A percentile compares a stretch with the other conserved stretches of the same genome.
Evolutionary conservation across 352 stramenopile genomes (phyloP).

Genomic region (Elongisporangium anandrum): DNA sequence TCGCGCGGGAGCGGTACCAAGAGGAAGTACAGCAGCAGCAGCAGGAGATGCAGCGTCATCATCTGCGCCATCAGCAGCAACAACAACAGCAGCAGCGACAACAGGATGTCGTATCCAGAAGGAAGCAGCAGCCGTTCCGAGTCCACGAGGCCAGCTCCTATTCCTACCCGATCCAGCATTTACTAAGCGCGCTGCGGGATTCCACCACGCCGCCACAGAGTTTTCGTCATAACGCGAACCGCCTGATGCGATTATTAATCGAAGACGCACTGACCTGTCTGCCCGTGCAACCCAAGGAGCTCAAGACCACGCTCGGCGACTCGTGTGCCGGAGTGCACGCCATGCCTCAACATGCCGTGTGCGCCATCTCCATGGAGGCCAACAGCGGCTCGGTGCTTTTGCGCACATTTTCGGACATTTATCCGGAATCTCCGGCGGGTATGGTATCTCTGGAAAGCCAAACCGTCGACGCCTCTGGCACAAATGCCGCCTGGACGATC

Average conservation of each 20-base stretch:
- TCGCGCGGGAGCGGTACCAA: neutral
- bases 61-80: neutral
- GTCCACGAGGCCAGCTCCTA: slow-evolving; percentile 21
- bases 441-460: slow-evolving; percentile 5
- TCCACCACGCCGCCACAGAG: slow-evolving; percentile 6
- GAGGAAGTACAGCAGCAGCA: slow-evolving; percentile 2
- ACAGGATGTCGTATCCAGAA: neutral
- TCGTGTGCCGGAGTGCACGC: slow-evolving; percentile 2
- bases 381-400: slow-evolving; percentile 8
- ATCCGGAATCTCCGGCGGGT: slow-evolving; percentile 13
- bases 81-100: neutral
- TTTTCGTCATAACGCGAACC: slow-evolving; percentile 23
- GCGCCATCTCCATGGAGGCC: slow-evolving; percentile 21
- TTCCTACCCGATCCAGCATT: slow-evolving; percentile 19
- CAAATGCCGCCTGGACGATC: slow-evolving; percentile 9
- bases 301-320: slow-evolving; percentile 15
- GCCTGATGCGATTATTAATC: slow-evolving; percentile 28
- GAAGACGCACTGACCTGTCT: slow-evolving; percentile 30
- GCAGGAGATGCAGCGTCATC: slow-evolving; percentile 1
- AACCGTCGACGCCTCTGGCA: neutral
- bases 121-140: slow-evolving; percentile 10
- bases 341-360: slow-evolving; percentile 15
- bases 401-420: slow-evolving; percentile 18
- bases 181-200: slow-evolving; percentile 18
- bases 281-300: slow-evolving; percentile 14